phyloP scores from a whole-genome alignment of 441 rosid genomes.

The Aleurites moluccanus region DNA sequence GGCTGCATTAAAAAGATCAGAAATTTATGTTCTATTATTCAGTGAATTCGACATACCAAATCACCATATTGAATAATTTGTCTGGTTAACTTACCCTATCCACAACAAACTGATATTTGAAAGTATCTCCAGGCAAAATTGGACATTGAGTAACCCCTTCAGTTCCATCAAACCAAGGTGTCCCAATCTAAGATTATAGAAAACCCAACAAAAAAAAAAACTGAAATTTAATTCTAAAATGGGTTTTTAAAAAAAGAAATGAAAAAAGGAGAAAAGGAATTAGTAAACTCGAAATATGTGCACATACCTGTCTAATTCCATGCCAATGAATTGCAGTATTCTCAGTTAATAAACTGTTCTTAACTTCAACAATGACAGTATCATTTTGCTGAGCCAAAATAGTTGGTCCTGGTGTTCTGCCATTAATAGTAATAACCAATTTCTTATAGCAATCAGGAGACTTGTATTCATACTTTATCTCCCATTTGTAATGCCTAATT shows the following conservation, averaged over 20 bases:
- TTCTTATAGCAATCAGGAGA: conserved; percentile 67
- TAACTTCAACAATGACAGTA: conserved; percentile 59
- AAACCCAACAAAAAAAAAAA: no score
- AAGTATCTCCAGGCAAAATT: conserved; percentile 66
- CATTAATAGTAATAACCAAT: conserved; percentile 31
- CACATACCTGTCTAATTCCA: conserved; percentile 70
- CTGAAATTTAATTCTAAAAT: no score
- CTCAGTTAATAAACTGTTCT: conserved; percentile 57
- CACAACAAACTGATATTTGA: conserved; percentile 59
- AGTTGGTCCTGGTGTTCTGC: conserved; percentile 63
- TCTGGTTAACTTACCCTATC: conserved; percentile 50
- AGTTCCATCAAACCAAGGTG: conserved; percentile 45
- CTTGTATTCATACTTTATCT: conserved; percentile 61
- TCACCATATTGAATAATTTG: no score
- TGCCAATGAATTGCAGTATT: conserved; percentile 82
- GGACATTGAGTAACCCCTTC: conserved; percentile 83
- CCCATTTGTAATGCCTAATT: conserved; percentile 55
- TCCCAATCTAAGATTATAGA: conserved; percentile 20
- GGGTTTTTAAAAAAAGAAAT: not conserved
- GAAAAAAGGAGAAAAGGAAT: not conserved
- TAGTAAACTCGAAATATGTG: no score
- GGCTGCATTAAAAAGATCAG: conserved; percentile 36
- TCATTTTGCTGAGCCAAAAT: conserved; percentile 63
- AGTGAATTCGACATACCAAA: no score
- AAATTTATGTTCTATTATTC: no score